Evolutionary conservation across 2,329 filamentous ascomycete genomes (phyloP).

Genomic region (Aspergillus candidus): DNA sequence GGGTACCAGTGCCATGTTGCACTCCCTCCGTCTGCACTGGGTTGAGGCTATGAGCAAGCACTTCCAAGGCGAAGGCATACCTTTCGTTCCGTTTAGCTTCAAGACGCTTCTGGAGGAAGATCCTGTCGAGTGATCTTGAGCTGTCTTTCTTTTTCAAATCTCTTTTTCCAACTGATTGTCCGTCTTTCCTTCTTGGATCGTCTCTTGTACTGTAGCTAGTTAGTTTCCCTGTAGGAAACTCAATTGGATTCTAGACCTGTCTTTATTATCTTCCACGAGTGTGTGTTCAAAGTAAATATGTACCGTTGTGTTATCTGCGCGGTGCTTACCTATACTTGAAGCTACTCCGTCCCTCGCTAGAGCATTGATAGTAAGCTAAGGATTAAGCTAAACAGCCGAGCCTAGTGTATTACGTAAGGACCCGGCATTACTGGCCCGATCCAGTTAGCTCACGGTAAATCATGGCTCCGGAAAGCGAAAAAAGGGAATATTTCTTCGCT

Average conservation of each 20-base stretch:
- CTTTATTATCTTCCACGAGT: too few species aligned
- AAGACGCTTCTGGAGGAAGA: constrained; percentile 78
- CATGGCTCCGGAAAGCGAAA: constrained; percentile 19
- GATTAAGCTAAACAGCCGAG: too few species aligned
- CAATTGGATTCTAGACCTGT: too few species aligned
- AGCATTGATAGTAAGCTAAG: too few species aligned
- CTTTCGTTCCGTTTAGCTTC: constrained; percentile 88
- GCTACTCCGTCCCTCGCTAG: too few species aligned
- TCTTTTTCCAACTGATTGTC: background rate
- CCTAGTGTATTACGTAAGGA: too few species aligned
- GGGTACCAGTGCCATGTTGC: constrained; percentile 91
- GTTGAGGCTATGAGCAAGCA: constrained; percentile 98
- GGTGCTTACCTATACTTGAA: too few species aligned
- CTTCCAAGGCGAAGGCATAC: constrained; percentile 81
- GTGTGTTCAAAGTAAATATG: too few species aligned
- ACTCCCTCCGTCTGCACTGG: constrained; percentile 87
- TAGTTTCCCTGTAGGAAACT: too few species aligned
- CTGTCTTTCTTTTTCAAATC: constrained; percentile 6
- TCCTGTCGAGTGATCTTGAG: constrained; percentile 36
- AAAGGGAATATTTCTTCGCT: constrained; percentile 21
- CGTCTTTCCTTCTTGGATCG: constrained; percentile 3
- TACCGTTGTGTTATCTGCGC: too few species aligned
- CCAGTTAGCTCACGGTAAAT: constrained; percentile 21
- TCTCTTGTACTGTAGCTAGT: background rate
- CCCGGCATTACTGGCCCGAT: constrained; percentile 18